Evolutionary conservation across 345 rosid genomes (phyloP), one percentile per base, ranked within the genome.

Genomic region (Lenwebbia sp.): DNA sequence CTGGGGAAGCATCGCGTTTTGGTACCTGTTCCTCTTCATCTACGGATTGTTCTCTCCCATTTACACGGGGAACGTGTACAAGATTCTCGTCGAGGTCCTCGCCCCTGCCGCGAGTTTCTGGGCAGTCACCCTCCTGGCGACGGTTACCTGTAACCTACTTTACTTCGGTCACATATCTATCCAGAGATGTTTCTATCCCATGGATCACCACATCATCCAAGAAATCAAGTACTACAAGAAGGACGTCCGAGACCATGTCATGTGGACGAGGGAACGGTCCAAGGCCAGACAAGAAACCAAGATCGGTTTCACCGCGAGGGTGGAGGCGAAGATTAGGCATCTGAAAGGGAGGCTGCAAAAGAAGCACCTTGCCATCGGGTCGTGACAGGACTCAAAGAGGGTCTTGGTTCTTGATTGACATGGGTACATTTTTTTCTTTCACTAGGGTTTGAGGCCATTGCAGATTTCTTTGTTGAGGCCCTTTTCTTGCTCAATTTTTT

Each of bases 161-260:
- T 98, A 98, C 89, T 88, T 96, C 41, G 83, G 88, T 55, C 95
- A 98, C 90, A 91, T 98, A 21, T 90, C 98, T 7, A 93, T 92
- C 91, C 99, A 98, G 83, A 93, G 99, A 88, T 93, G 92, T 86
- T 91, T 94, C 89, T 88, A 96, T 70, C 99, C 99, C 5, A 83
- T 98, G 95, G 99, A 98, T 88, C 99, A 98, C 91, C 99, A 98
- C 82, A 94, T 98, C 89, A 96, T 98, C 86, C 99, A 98, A 90
- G 99, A 98, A 90, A 98, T 98, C 89, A 98, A 96, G 89, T 93
- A 93, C 91, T 96, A 92, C 88, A 93, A 86, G 89, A 93, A 95
- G 82, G 99, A 98, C 19, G 90, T 94, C 0, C 93, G 94, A 90
- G 99, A 98, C 82, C 90, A 91, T 58, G 88, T 88, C 70, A 92